Base-by-base conservation (phyloP, 1,284 basidiomycete genomes). In the Puccinia triticina region DNA sequence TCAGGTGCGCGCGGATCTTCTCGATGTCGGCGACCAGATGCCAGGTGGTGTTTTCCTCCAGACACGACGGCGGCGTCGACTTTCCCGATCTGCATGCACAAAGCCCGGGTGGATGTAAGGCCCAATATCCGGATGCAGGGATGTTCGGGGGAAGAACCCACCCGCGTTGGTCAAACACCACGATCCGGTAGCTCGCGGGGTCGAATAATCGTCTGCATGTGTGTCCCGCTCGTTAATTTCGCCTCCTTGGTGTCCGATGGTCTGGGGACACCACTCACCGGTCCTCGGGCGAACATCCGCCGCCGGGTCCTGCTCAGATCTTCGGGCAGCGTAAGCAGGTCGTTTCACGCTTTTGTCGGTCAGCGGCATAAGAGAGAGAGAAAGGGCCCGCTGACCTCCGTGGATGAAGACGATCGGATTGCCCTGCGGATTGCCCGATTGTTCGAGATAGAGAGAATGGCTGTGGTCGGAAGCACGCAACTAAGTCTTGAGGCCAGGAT, bases 21-120 rank as follows among this genome's bases (percentile, higher is more conserved):
- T 98, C 95, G 18, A 95, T 92, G 86, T 98, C 96, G 83, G 91
- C 92, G 26, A 98, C 94, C 43, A 98, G 90, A 86, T 96, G 92
- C 94, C 94, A 96, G 0, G 95, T 98, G 2, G 94, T 97, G 87
- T 98, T 98, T 83, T 95, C 92, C 84, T 93, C 91, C 0, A 93
- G 88, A 53, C 89, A 92, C 14, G 94, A 94, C 67, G 88, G 90
- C 86, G 80, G 80, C 23, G 73, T 76, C 46, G 80, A 82, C 32
- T 69, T 75, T 1, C 80, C 80, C n/a, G 80, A 57, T 50, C 80
- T 82, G n/a, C n/a, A 92, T 93, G 34, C 10, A 32, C n/a, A 18
- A 43, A 71, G 43, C 21, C 43, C 43, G 84, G 18, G 2, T 37
- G 29, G 34, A 16, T 83, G n/a, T n/a, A n/a, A n/a, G n/a, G n/a